phyloP scores from a whole-genome alignment of 2,329 filamentous ascomycete species.

The Lachnellula arida region DNA sequence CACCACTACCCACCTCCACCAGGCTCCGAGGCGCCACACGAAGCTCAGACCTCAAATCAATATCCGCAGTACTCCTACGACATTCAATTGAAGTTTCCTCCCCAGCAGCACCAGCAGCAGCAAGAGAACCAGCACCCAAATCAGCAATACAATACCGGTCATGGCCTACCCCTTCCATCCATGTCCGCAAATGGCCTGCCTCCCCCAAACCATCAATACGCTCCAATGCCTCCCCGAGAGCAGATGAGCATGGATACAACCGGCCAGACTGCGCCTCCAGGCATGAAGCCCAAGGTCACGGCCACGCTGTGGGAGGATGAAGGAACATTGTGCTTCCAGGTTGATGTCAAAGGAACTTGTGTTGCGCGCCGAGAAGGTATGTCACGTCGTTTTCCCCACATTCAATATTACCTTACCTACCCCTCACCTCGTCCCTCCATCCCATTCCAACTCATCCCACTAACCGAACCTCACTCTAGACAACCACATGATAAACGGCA shows the following conservation, averaged over 20 bases:
- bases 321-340: slow-evolving; percentile 93
- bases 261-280: slow-evolving; percentile 83
- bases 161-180: slow-evolving; percentile 16
- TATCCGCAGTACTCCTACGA: slow-evolving; percentile 25
- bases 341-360: slow-evolving; percentile 91
- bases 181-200: slow-evolving; percentile 15
- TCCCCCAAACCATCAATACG: neutral
- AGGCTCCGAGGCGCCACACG: slow-evolving; percentile 10
- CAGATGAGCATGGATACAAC: slow-evolving; percentile 57
- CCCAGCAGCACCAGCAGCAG: slow-evolving; percentile 9
- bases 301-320: slow-evolving; percentile 97
- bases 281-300: slow-evolving; percentile 94
- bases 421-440: neutral
- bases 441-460: neutral
- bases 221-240: slow-evolving; percentile 8
- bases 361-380: slow-evolving; percentile 88
- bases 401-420: neutral
- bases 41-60: slow-evolving; percentile 14
- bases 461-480: slow-evolving; percentile 47
- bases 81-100: slow-evolving; percentile 22
- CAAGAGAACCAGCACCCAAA: slow-evolving; percentile 4
- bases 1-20: slow-evolving; percentile 11
- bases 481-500: slow-evolving; percentile 98
- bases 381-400: slow-evolving; percentile 20
- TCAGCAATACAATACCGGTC: slow-evolving; percentile 11